Evolutionary conservation across 371 early-diverging fungal species (phyloP), one percentile per base, ranked within the genome.

Genomic region (Blyttiomyces sp.): DNA sequence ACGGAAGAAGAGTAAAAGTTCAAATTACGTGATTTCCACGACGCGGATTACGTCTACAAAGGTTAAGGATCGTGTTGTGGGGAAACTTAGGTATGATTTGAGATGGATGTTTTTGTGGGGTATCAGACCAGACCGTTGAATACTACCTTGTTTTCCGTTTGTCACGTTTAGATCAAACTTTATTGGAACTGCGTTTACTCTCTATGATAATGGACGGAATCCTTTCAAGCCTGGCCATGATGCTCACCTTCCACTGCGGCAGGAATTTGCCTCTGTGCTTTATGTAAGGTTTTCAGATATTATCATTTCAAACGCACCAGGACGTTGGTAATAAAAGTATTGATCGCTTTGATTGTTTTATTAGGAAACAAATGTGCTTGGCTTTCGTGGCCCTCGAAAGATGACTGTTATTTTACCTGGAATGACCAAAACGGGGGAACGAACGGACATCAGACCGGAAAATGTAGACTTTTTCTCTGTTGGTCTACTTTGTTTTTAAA

Each of bases 381-480:
- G 95, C 7, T 85, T 90, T 64, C 90, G 89, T 69, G 96, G 95
- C 0, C 96, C 96, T 7, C 83, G 96, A 34, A 91, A 90, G 65
- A 94, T 94, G 93, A 91, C 91, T 0, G 86, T 91, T 13, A 56
- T 93, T 51, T 75, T 89, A 70, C 89, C 88, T 46, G 84, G 84
- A 4, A 81, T 91, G 80, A 84, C 82, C 3, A 64, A 75, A 49
- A 79, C 83, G 23, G 91, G 90, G 1, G 75, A 76, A 30, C 74
- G 88, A 54, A 77, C 81, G 0, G 83, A 81, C 33, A 79, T 73
- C 32, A 79, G 77, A 39, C 88, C 86, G 3, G 75, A 59, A 3
- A 81, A 76, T 44, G 84, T 80, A 68, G 17, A 26, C 21, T 7
- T 19, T 7, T 19, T 13, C 13, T 19, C 46, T 27, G 11, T 13